These are phyloP conservation scores for Oryza meridionalis DNA, from an alignment of 176 grass and related monocot genomes.

Conservation along the genomic window DNA sequence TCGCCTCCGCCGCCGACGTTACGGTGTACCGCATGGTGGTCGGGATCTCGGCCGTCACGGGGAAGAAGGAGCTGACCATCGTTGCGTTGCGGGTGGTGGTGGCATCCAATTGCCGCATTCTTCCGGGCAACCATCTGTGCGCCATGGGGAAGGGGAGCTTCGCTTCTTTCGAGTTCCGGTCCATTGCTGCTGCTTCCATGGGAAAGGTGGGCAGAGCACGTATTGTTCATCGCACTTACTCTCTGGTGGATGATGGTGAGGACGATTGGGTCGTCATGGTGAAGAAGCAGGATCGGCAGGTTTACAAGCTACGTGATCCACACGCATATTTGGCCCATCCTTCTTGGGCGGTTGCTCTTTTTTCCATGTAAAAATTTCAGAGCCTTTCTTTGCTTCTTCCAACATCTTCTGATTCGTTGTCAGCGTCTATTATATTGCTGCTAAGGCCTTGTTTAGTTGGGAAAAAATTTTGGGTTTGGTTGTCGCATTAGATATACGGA, in stretches of 20 bases:
- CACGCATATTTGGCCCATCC: background rate
- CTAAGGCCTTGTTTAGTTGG: too few species aligned
- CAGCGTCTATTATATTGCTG: too few species aligned
- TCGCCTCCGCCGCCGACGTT: too few species aligned
- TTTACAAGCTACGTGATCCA: slow-evolving; percentile 12
- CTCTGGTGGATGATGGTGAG: background rate
- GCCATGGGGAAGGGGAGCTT: slow-evolving; percentile 14
- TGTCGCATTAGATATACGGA: too few species aligned
- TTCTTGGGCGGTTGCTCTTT: background rate
- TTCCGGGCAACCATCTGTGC: background rate
- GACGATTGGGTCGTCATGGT: background rate
- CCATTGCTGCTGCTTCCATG: background rate
- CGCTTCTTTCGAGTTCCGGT: slow-evolving; percentile 5
- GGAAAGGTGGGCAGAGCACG: background rate
- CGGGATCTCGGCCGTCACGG: background rate
- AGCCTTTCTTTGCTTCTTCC: too few species aligned
- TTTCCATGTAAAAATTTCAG: too few species aligned
- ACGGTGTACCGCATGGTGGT: background rate
- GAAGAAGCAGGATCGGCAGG: background rate
- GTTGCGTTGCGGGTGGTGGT: background rate
- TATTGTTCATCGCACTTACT: slow-evolving; percentile 23
- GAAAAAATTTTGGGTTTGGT: too few species aligned
- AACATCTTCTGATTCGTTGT: too few species aligned
- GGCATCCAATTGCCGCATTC: background rate
- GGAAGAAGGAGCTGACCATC: background rate